Conservation (phyloP, 2,329 filamentous ascomycete species). For the Tolypocladium cylindrosporum region DNA sequence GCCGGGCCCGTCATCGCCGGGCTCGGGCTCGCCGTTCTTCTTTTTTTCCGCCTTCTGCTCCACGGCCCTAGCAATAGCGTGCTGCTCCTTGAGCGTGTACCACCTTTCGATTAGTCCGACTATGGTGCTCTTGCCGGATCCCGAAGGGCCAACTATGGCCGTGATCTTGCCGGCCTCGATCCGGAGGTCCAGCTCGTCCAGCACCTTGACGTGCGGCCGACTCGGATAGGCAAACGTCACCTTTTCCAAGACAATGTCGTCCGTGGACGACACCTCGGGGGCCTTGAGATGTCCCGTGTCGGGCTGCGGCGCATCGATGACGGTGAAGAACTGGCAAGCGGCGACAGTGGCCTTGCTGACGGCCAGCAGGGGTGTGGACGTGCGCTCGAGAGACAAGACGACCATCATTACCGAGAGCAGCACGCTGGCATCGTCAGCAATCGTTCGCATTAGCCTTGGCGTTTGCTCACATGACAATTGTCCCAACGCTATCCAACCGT, state of each 20-base stretch:
- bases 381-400: constrained; percentile 44
- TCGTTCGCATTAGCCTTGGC: neutral
- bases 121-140: constrained; percentile 66
- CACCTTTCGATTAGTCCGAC: constrained; percentile 62
- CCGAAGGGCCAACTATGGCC: constrained; percentile 64
- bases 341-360: constrained; percentile 47
- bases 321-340: constrained; percentile 46
- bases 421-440: constrained; percentile 19
- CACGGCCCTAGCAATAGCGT: constrained; percentile 38
- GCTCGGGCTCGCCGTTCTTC: constrained; percentile 23
- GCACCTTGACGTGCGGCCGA: constrained; percentile 51
- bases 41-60: constrained; percentile 35
- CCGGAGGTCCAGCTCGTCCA: constrained; percentile 47
- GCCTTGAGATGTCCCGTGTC: constrained; percentile 23
- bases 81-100: constrained; percentile 52
- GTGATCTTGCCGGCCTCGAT: constrained; percentile 58
- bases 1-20: constrained; percentile 14
- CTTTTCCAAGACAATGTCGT: constrained; percentile 41
- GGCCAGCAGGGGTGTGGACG: constrained; percentile 49
- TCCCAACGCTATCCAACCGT: constrained; percentile 37
- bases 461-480: constrained; percentile 41
- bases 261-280: constrained; percentile 25
- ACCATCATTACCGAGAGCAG: constrained; percentile 50
- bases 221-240: constrained; percentile 67
- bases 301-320: constrained; percentile 38